Conservation (phyloP, 225 moss, liverwort and hornwort genomes). For the Takakia lepidozioides region DNA sequence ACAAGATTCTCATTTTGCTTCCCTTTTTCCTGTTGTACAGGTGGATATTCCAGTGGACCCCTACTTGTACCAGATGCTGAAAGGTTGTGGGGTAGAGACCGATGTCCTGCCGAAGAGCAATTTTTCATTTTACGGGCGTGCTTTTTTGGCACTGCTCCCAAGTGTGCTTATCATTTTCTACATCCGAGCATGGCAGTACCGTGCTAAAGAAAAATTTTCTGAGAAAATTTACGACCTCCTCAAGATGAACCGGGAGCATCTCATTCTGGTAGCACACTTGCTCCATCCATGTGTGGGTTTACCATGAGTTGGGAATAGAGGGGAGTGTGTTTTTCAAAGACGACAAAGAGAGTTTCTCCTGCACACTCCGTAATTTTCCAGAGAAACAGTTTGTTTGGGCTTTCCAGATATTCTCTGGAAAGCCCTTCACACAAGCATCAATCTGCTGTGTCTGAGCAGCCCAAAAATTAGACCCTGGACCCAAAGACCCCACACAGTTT, state of each 20-base stretch:
- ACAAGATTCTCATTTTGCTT: too few relatives aligned
- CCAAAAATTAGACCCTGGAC: too few relatives aligned
- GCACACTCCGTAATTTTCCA: too few relatives aligned
- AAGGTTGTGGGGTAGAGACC: conserved; percentile 63
- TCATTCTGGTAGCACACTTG: conserved; percentile 54
- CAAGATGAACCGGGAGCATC: conserved; percentile 79
- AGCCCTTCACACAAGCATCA: too few relatives aligned
- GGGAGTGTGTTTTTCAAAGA: too few relatives aligned
- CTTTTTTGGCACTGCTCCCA: conserved; percentile 58
- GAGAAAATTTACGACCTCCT: conserved; percentile 90
- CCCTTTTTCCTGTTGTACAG: conserved; percentile 21
- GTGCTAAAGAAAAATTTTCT: conserved; percentile 52
- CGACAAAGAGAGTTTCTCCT: too few relatives aligned
- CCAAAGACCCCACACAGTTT: too few relatives aligned
- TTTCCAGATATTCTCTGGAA: too few relatives aligned
- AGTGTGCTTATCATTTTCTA: conserved; percentile 65
- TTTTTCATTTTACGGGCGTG: conserved; percentile 66
- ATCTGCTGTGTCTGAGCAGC: too few relatives aligned
- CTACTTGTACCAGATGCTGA: conserved; percentile 53
- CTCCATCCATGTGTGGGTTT: background rate
- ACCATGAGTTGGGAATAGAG: background rate
- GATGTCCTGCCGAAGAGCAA: conserved; percentile 62
- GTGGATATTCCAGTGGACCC: conserved; percentile 97
- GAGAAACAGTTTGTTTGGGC: too few relatives aligned
- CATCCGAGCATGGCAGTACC: conserved; percentile 69